Base-by-base conservation (phyloP, 768 basidiomycete genomes). In the Tephrocybe sp. region DNA sequence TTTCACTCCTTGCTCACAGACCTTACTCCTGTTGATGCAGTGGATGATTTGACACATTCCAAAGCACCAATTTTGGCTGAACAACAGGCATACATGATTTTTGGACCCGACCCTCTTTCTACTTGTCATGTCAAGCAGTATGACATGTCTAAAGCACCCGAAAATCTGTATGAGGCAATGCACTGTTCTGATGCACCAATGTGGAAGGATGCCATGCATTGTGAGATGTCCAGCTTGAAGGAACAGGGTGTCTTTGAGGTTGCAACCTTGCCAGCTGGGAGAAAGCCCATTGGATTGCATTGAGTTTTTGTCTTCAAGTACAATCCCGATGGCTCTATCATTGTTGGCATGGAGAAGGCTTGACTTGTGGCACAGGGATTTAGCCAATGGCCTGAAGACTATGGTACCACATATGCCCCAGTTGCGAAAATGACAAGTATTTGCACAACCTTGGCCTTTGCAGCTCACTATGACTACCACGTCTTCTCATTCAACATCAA, bases 261-360 rank as follows among this genome's bases (percentile, higher is more conserved):
- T 0, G 49, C 53, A 0, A 27, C 30, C 1, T 51, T 65, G 1
- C 72, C 71, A 1, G 16, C 32, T 16, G 67, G 58, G 18, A 48
- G 57, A 0, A 65, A 62, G 26, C 52, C 65, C 0, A 65, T 77
- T 19, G 61, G 60, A 0, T 51, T 60, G 5, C 47, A 49, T 7
- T 74, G 73, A 71, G 69, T 70, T 2, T 73, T 60, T 48, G 60
- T 55, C 1, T 54, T 64, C 45, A 81, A 81, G 59, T 56, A 51
- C 26, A 60, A 77, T 51, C 47, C 62, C 1, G 51, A 69, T 27
- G 75, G 73, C 4, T 53, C 55, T 0, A 65, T 75, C 15, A 54
- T 56, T 0, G 25, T 25, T 22, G 64, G 64, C 0, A 62, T 53
- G 39, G 60, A 61, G 30, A 71, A 65, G 51, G 67, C 64, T 5